Percentiles rank a stretch among this genome's conserved stretches.
Evolutionary conservation across 768 basidiomycete genomes (phyloP).

Genomic region (Mycena polygramma): DNA sequence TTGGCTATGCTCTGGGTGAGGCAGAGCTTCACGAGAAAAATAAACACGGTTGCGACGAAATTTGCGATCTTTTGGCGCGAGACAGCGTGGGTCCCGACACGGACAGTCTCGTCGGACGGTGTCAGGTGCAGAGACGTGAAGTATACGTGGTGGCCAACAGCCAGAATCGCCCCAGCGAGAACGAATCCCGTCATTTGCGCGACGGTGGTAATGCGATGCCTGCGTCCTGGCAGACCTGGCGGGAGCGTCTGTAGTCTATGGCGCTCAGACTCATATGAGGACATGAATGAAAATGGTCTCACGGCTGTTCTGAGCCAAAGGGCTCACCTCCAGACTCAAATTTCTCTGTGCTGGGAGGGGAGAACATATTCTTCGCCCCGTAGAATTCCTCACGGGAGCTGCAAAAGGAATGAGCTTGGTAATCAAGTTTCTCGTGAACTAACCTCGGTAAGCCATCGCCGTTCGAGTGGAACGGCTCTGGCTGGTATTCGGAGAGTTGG

Average conservation of each 20-base stretch:
- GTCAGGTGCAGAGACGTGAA: constrained; percentile 10
- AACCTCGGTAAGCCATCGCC: not conserved
- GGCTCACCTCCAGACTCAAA: not conserved
- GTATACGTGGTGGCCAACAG: constrained; percentile 11
- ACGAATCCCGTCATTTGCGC: constrained; percentile 19
- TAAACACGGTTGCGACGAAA: constrained; percentile 15
- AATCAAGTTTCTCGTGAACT: not conserved
- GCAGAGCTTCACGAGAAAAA: constrained; percentile 20
- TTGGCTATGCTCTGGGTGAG: constrained; percentile 19
- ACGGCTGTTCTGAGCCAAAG: not conserved
- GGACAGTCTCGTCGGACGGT: constrained; percentile 1
- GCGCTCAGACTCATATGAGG: not conserved
- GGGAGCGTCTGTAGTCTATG: constrained; percentile 10
- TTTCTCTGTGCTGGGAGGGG: not conserved
- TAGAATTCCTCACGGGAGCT: not conserved
- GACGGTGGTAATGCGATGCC: constrained; percentile 4
- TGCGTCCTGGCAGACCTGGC: constrained; percentile 8
- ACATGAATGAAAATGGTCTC: not conserved
- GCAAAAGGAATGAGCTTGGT: not conserved
- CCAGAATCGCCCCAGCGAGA: constrained; percentile 10
- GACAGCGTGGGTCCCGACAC: not conserved
- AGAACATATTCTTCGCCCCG: constrained; percentile 3
- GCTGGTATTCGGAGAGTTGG: constrained; percentile 14
- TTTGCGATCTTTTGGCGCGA: constrained; percentile 10
- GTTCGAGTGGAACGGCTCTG: constrained; percentile 13